Percentiles rank a stretch among this genome's conserved stretches.
Evolutionary conservation across 768 basidiomycete species (phyloP).

Genomic region (Tephrocybe sp.): DNA sequence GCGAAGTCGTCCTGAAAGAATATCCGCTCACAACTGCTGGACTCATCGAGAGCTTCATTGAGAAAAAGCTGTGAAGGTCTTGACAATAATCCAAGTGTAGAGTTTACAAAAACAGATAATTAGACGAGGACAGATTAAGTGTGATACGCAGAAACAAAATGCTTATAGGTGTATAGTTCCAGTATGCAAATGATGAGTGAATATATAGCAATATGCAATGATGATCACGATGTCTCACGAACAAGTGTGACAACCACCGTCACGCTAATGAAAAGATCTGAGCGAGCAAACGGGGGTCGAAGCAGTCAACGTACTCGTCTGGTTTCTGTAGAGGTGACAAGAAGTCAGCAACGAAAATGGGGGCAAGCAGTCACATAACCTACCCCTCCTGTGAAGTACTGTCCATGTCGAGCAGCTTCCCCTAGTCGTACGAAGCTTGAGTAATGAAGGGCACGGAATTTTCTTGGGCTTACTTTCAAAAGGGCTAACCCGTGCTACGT

Average conservation of each 20-base stretch:
- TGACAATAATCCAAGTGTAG: background rate
- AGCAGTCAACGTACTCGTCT: constrained; percentile 62
- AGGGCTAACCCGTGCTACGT: constrained; percentile 63
- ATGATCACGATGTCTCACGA: constrained; percentile 52
- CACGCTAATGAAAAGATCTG: constrained; percentile 44
- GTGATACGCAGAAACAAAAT: constrained; percentile 8
- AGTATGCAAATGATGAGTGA: constrained; percentile 8
- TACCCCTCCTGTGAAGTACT: constrained; percentile 72
- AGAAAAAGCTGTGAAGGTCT: constrained; percentile 48
- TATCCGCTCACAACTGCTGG: constrained; percentile 75
- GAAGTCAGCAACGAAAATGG: constrained; percentile 12
- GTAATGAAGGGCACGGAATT: background rate
- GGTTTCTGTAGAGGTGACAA: constrained; percentile 53
- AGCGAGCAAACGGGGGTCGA: background rate
- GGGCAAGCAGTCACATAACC: constrained; percentile 30
- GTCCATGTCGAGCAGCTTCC: constrained; percentile 64
- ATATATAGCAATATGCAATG: constrained; percentile 14
- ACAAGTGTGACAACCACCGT: constrained; percentile 71
- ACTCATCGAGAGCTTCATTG: constrained; percentile 80
- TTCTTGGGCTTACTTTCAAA: constrained; percentile 65
- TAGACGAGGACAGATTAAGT: constrained; percentile 16
- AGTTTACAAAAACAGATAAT: constrained; percentile 11
- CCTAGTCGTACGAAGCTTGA: constrained; percentile 32
- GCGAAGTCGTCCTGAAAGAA: constrained; percentile 74
- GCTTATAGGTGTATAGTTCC: constrained; percentile 13